Base-by-base conservation (phyloP, 2,329 filamentous ascomycete species). In the Aspergillus pseudoglaucus region DNA sequence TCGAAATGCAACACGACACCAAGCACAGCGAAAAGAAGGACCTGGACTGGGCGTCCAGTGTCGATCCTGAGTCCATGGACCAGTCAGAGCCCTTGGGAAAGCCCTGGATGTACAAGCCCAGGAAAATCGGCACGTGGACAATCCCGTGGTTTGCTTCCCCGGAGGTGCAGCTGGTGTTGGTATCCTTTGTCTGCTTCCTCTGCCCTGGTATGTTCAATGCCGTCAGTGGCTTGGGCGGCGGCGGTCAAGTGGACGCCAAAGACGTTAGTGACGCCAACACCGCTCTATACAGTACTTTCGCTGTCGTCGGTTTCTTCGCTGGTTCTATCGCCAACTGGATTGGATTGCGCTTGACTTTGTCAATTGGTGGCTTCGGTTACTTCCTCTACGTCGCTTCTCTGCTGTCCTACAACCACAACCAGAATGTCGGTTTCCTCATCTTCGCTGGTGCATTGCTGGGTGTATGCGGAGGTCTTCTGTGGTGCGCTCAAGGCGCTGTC, bases 151-250 rank as follows among this genome's bases (percentile, higher is more conserved):
- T 85, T 65, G 87, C 87, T 18, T 88, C 85, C 48, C 87, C 87
- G 10, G 80, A 82, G 60, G 68, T 82, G 42, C 87, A 90, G 69
- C 76, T 90, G 32, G 59, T 85, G 52, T 78, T 90, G 75, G 84
- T 90, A 47, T 76, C 82, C 18, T 74, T 85, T 51, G 82, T 86
- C 44, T 86, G 83, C 63, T 86, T 87, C 73, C 64, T 87, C 52
- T 87, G 84, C 62, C 84, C 84, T 0, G 84, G 84, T 58, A 85
- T 87, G 82, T 87, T 80, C 73, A 87, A 87, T 60, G 82, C 84
- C 17, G 70, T 87, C 49, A 73, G 72, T 51, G 83, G 84, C 51
- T 71, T 87, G 32, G 84, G 84, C 49, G 84, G 82, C 49, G 83
- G 74, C 63, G 84, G 82, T 42, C 78, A 79, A 58, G 63, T 81